Evolutionary conservation across 225 moss, liverwort and hornwort genomes (phyloP), one percentile per base, ranked within the genome.

Genomic region (Neckera pumila): DNA sequence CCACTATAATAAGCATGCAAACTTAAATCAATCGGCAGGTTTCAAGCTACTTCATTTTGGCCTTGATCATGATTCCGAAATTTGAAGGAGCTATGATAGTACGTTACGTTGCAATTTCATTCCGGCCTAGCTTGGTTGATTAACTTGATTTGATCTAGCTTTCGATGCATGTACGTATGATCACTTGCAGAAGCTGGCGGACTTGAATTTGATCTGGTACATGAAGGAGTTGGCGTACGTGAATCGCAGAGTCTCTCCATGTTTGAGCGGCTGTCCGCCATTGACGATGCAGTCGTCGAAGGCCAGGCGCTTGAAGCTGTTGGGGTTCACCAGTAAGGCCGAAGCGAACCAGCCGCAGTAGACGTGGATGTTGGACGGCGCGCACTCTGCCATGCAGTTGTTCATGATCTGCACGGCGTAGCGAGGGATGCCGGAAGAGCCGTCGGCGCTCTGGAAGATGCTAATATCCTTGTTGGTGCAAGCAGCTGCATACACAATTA

Each of bases 401-500:
- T 93, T 93, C 90, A 91, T 91, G 77, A 93, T 93, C 91, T 93
- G 93, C 87, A 93, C 93, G 16, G 88, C 84, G 78, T 91, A 93
- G 20, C 88, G 93, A 2, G 93, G 93, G 26, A 93, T 91, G 65
- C 93, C 93, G 9, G 93, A 91, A 3, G 91, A 88, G 6, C 93
- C 93, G 30, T 93, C 93, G 14, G 88, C 67, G 82, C 75, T 90
- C 86, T 93, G 93, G 90, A 93, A 93, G 14, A 93, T 93, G 91
- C 93, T 93, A n/a, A 93, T 93, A 74, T 93, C 93, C 90, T 93
- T 93, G 93, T 93, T 93, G 12, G 93, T 87, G 91, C 93, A 93
- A 53, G 66, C 86, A 74, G 84, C 90, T 90, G 91, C 66, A 53
- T 9, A 17, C 64, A 66, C 64, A 49, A 64, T 63, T 34, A 64